Conservation (phyloP, 208 protist genomes). For the Kentomonas sorsogonicus region DNA sequence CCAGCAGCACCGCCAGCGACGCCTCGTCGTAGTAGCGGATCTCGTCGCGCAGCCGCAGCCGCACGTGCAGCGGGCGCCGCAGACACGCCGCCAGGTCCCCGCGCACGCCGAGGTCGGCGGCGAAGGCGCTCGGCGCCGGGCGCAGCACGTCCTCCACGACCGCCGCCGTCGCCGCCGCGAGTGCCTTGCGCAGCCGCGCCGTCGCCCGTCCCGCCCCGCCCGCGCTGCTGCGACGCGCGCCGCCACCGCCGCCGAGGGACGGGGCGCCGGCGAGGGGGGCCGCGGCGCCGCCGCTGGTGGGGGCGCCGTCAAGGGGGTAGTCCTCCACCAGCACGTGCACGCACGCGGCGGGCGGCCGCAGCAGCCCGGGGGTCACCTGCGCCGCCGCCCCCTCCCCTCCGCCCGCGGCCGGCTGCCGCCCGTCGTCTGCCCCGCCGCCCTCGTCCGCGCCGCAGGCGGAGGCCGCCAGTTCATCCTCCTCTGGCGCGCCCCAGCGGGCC, state of each 20-base stretch:
- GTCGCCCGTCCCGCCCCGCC: background rate
- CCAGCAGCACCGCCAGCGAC: background rate
- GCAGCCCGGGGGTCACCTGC: too few species aligned
- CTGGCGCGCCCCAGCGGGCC: conserved; percentile 24
- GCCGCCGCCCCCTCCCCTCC: too few species aligned
- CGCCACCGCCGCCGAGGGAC: background rate
- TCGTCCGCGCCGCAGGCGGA: too few species aligned
- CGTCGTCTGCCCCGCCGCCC: too few species aligned
- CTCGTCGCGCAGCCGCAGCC: conserved; percentile 1
- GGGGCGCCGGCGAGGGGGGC: background rate
- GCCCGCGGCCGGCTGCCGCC: too few species aligned
- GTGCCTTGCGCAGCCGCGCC: conserved; percentile 1
- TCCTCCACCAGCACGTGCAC: conserved; percentile 15
- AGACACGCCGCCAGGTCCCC: conserved; percentile 10
- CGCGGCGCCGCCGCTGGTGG: background rate
- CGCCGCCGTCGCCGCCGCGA: background rate
- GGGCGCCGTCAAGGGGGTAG: too few species aligned
- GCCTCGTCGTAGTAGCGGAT: background rate
- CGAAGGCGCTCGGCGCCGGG: background rate
- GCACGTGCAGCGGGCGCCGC: background rate
- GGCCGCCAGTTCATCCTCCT: conserved; percentile 1
- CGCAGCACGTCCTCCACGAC: too few species aligned
- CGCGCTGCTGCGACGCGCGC: background rate
- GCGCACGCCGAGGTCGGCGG: conserved; percentile 10
- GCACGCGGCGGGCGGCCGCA: conserved; percentile 15